phyloP scores from a whole-genome alignment of 768 basidiomycete genomes.

The Boletus eberwhitei region DNA sequence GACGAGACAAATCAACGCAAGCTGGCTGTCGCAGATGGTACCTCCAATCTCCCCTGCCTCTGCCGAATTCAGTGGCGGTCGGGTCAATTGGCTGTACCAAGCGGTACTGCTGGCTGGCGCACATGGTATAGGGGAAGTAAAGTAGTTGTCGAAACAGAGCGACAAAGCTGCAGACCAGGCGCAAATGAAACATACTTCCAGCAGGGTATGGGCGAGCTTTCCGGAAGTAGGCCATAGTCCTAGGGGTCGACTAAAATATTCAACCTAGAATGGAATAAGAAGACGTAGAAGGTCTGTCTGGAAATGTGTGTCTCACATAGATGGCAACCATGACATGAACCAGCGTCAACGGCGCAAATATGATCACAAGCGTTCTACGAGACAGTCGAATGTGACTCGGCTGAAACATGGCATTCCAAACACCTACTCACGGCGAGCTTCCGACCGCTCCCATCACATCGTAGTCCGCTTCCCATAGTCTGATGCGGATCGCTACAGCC shows the following conservation, averaged over 20 bases:
- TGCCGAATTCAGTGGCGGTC: slow-evolving; percentile 26
- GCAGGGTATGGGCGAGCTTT: slow-evolving; percentile 82
- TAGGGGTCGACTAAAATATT: slow-evolving; percentile 89
- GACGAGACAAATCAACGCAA: slow-evolving; percentile 75
- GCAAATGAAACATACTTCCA: slow-evolving; percentile 88
- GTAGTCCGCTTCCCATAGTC: slow-evolving; percentile 49
- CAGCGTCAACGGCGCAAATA: slow-evolving; percentile 80
- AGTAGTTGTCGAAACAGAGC: slow-evolving; percentile 88
- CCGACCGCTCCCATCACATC: slow-evolving; percentile 70
- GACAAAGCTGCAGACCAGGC: slow-evolving; percentile 91
- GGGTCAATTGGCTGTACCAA: slow-evolving; percentile 75
- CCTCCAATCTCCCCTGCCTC: slow-evolving; percentile 48
- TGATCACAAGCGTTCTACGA: slow-evolving; percentile 71
- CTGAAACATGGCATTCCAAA: neutral
- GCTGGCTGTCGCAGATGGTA: slow-evolving; percentile 68
- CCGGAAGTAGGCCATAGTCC: slow-evolving; percentile 90
- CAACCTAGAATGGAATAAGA: slow-evolving; percentile 51
- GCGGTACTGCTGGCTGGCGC: slow-evolving; percentile 52
- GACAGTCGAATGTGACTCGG: neutral
- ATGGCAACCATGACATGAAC: slow-evolving; percentile 83
- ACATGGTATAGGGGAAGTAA: slow-evolving; percentile 82
- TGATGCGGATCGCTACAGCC: slow-evolving; percentile 75
- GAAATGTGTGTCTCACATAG: slow-evolving; percentile 54
- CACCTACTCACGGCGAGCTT: slow-evolving; percentile 67
- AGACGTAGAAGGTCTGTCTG: slow-evolving; percentile 1